phyloP scores from a whole-genome alignment of 208 protist genomes.

The Crithidia bombi region DNA sequence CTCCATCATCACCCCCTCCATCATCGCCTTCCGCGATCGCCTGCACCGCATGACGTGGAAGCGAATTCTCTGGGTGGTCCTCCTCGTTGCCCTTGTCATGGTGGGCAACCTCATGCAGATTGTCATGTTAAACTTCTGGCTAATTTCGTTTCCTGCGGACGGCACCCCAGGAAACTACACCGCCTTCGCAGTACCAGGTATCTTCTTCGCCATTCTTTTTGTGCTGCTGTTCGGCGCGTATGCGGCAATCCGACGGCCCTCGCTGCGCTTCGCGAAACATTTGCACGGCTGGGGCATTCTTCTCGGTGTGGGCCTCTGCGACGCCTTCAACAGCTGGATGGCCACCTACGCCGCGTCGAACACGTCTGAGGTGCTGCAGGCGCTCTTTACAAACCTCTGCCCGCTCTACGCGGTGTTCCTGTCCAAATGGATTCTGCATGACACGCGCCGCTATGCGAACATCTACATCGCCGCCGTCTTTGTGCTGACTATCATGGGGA shows the following conservation, averaged over 20 bases:
- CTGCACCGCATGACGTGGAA: slow-evolving; percentile 36
- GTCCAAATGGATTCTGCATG: slow-evolving; percentile 75
- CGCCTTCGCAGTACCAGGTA: slow-evolving; percentile 64
- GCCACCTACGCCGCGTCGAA: slow-evolving; percentile 79
- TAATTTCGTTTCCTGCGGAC: slow-evolving; percentile 65
- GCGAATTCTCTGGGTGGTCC: slow-evolving; percentile 48
- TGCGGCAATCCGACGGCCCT: slow-evolving; percentile 49
- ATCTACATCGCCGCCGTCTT: slow-evolving; percentile 62
- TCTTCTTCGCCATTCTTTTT: slow-evolving; percentile 75
- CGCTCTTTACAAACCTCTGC: slow-evolving; percentile 71
- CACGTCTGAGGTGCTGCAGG: slow-evolving; percentile 82
- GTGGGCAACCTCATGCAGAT: slow-evolving; percentile 84
- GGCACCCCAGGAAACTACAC: slow-evolving; percentile 75
- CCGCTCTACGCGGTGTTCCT: slow-evolving; percentile 79
- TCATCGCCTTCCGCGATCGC: slow-evolving; percentile 8
- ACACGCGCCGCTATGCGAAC: slow-evolving; percentile 72
- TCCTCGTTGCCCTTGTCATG: slow-evolving; percentile 68
- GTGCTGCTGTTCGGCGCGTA: slow-evolving; percentile 57
- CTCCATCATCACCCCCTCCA: slow-evolving; percentile 6
- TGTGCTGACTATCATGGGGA: slow-evolving; percentile 63
- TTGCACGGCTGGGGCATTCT: slow-evolving; percentile 53
- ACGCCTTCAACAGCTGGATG: slow-evolving; percentile 79
- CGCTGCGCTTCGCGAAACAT: slow-evolving; percentile 60
- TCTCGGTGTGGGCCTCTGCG: slow-evolving; percentile 63
- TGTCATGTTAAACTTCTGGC: slow-evolving; percentile 89